These are phyloP conservation scores for Taxillus chinensis DNA, from an alignment of 164 flowering plant species.

Conservation along the genomic window DNA sequence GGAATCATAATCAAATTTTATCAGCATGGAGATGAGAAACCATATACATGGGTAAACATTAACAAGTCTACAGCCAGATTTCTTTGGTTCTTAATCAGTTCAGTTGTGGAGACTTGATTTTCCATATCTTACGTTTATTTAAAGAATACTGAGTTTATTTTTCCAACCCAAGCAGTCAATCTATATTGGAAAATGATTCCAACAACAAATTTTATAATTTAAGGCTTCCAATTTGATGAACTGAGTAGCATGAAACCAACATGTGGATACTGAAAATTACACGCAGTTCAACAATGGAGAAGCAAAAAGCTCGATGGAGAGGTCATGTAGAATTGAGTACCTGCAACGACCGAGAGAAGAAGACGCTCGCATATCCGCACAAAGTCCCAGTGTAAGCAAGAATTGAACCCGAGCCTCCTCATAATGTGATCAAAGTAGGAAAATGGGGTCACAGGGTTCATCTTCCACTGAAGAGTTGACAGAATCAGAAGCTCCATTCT, in stretches of 20 bases:
- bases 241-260: not conserved
- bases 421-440: slow-evolving; percentile 39
- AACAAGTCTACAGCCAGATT: too few relatives aligned
- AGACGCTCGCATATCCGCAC: slow-evolving; percentile 37
- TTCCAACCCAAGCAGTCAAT: not conserved
- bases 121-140: too few relatives aligned
- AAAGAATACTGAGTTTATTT: too few relatives aligned
- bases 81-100: too few relatives aligned
- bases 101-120: too few relatives aligned
- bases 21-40: not conserved
- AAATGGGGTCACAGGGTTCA: slow-evolving; percentile 47
- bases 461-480: slow-evolving; percentile 52
- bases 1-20: slow-evolving; percentile 4
- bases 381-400: slow-evolving; percentile 30
- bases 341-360: slow-evolving; percentile 34
- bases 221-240: not conserved
- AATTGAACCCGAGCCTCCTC: slow-evolving; percentile 36
- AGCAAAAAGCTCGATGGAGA: not conserved
- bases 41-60: too few relatives aligned
- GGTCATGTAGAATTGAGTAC: slow-evolving; percentile 15
- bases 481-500: slow-evolving; percentile 60
- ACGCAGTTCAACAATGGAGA: not conserved
- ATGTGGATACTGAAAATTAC: not conserved
- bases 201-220: too few relatives aligned
- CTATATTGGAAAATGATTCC: too few relatives aligned